Base-by-base conservation (phyloP, 164 flowering plant genomes). In the Platanus orientalis region DNA sequence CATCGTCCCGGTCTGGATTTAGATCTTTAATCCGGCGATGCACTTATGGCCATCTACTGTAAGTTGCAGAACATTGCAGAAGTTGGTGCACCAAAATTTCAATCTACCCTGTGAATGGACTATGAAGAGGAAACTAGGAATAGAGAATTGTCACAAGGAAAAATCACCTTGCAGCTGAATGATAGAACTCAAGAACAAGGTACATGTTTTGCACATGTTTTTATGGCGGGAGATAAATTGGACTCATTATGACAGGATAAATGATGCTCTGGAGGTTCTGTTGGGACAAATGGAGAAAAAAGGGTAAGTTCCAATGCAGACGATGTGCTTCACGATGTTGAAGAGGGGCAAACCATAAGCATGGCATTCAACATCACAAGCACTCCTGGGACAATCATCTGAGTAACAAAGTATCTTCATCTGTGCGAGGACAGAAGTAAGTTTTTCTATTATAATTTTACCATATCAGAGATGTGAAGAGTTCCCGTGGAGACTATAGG, bases 181-280 rank as follows among this genome's bases (percentile, higher is more conserved):
- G 89, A 76, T 84, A 60, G 84, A 80, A 60, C 77, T 86, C 9
- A 77, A 73, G 57, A 78, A 66, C 64, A 69, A 69, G 53, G 70
- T 77, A 21, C n/a, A n/a, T n/a, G n/a, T n/a, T n/a, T n/a, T n/a
- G n/a, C n/a, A n/a, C 84, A 86, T 68, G 75, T 74, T 57, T 86
- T 86, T 60, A 60, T 78, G 20, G 65, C 87, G 7, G 87, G 84
- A 12, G 89, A 86, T 61, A 67, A 65, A 58, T 81, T 82, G 4
- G 87, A 84, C 62, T 80, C 85, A 1, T 54, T n/a, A n/a, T n/a
- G n/a, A 42, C 10, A 42, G 47, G 17, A 42, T 42, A 10, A 42
- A 14, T 10, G 47, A 42, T 6, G 47, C 47, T 42, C 47, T 42
- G 47, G 10, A 42, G 2, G 47, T 42, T 2, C 47, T 42, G 47